Conservation (phyloP, 441 rosid genomes). For the Biscutella laevigata region DNA sequence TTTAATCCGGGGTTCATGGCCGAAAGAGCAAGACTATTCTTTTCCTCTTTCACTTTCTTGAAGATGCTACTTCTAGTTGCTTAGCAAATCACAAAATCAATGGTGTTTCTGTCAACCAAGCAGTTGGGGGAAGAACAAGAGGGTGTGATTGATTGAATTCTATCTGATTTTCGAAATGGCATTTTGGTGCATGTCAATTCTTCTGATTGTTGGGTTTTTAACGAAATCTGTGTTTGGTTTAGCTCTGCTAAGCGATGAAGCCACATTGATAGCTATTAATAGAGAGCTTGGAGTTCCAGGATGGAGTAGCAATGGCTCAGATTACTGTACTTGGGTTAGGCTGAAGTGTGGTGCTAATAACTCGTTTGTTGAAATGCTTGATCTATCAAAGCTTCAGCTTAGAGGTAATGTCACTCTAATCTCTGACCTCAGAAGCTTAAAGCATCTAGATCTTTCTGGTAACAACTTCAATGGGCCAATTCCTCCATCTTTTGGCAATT, state of each 20-base stretch:
- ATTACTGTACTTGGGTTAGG: constrained; percentile 75
- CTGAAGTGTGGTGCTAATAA: constrained; percentile 50
- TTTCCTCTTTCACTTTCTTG: constrained; percentile 6
- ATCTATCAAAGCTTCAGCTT: constrained; percentile 72
- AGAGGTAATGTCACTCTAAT: constrained; percentile 60
- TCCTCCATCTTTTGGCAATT: constrained; percentile 61
- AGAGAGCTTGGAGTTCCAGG: constrained; percentile 68
- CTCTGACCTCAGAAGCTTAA: constrained; percentile 64
- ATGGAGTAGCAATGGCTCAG: constrained; percentile 62
- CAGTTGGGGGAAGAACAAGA: constrained; percentile 16
- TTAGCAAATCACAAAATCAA: not conserved
- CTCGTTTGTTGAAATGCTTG: constrained; percentile 58
- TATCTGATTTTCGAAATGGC: constrained; percentile 30
- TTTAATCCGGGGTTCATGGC: constrained; percentile 24
- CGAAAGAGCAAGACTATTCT: constrained; percentile 9
- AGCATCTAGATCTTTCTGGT: constrained; percentile 72
- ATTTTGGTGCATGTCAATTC: constrained; percentile 29
- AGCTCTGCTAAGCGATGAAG: constrained; percentile 46
- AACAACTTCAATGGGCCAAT: constrained; percentile 60
- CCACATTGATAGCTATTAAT: constrained; percentile 53
- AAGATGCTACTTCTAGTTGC: not conserved
- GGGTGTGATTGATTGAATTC: constrained; percentile 17
- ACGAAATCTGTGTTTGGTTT: constrained; percentile 35
- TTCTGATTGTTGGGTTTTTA: constrained; percentile 46
- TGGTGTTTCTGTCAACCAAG: constrained; percentile 14